Percentiles rank a stretch among this genome's conserved stretches.
Conservation (phyloP, 2,329 filamentous ascomycete species). For the Colletotrichum eleusines region DNA sequence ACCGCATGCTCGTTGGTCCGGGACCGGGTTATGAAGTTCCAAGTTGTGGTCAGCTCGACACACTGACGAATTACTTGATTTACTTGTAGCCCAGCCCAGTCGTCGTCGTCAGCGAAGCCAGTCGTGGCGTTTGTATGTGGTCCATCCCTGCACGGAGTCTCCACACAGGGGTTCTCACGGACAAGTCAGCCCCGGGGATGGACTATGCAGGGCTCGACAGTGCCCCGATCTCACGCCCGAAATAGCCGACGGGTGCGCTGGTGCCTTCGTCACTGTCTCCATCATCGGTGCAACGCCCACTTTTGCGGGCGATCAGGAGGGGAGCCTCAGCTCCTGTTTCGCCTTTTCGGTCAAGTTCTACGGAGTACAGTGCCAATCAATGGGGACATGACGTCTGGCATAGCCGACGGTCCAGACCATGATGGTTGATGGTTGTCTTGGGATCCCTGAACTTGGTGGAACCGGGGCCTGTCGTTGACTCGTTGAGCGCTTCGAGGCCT, state of each 20-base stretch:
- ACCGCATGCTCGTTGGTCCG: neutral
- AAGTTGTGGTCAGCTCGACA: slow-evolving; percentile 14
- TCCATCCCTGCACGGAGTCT: slow-evolving; percentile 10
- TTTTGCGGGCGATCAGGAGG: slow-evolving; percentile 24
- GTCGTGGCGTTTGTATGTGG: neutral
- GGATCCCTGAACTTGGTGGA: slow-evolving; percentile 30
- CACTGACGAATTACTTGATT: slow-evolving; percentile 23
- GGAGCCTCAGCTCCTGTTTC: neutral
- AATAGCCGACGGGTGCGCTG: neutral
- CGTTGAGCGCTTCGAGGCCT: neutral
- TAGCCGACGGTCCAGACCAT: slow-evolving; percentile 14
- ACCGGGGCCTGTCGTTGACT: slow-evolving; percentile 31
- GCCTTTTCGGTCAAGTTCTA: slow-evolving; percentile 6
- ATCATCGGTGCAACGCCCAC: neutral
- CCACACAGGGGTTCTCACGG: neutral
- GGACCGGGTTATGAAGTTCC: neutral
- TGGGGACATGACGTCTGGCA: slow-evolving; percentile 34
- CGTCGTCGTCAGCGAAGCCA: neutral
- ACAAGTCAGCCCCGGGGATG: slow-evolving; percentile 7
- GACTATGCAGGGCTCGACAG: neutral
- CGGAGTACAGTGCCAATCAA: slow-evolving; percentile 15
- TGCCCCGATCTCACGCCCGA: neutral
- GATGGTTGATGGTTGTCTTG: too few relatives aligned
- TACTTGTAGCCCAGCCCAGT: neutral
- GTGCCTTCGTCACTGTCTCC: slow-evolving; percentile 10